Evolutionary conservation across 2,329 filamentous ascomycete species (phyloP).

Genomic region (Colletotrichum lentis): DNA sequence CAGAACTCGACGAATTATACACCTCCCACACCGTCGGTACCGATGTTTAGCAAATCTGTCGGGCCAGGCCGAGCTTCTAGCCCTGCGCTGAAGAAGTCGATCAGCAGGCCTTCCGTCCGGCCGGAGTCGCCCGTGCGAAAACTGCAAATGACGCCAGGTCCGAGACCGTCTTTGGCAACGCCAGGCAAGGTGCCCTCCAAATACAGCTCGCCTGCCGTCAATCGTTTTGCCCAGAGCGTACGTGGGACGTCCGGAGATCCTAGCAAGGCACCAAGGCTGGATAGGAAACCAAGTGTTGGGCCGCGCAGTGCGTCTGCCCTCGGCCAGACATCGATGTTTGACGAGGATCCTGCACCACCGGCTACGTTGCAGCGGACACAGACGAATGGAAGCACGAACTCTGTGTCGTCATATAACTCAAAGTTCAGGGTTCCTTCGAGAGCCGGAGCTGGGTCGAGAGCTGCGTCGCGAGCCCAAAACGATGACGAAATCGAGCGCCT

Average conservation of each 20-base stretch:
- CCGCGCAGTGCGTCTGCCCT: constrained; percentile 69
- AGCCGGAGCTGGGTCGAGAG: constrained; percentile 48
- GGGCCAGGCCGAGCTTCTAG: constrained; percentile 75
- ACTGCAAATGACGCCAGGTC: constrained; percentile 68
- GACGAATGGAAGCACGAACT: constrained; percentile 63
- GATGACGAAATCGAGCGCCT: constrained; percentile 80
- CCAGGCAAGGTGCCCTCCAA: constrained; percentile 62
- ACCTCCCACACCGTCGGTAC: constrained; percentile 70
- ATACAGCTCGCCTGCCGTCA: constrained; percentile 69
- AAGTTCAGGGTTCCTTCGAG: constrained; percentile 63
- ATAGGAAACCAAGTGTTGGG: constrained; percentile 61
- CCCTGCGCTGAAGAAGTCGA: constrained; percentile 72
- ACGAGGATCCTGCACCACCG: constrained; percentile 67
- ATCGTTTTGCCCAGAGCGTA: constrained; percentile 70
- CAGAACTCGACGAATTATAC: constrained; percentile 69
- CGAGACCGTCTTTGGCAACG: constrained; percentile 65
- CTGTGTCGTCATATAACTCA: constrained; percentile 62
- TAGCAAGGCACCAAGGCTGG: constrained; percentile 61
- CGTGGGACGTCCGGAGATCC: constrained; percentile 69
- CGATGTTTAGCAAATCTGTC: constrained; percentile 89
- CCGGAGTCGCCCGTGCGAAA: constrained; percentile 86
- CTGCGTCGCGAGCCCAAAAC: constrained; percentile 55
- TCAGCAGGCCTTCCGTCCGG: constrained; percentile 75
- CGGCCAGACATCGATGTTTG: constrained; percentile 56
- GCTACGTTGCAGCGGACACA: constrained; percentile 60